Percentiles rank a stretch among this genome's conserved stretches.
phyloP scores from a whole-genome alignment of 2,329 filamentous ascomycete genomes.

The Cercospora zeina region DNA sequence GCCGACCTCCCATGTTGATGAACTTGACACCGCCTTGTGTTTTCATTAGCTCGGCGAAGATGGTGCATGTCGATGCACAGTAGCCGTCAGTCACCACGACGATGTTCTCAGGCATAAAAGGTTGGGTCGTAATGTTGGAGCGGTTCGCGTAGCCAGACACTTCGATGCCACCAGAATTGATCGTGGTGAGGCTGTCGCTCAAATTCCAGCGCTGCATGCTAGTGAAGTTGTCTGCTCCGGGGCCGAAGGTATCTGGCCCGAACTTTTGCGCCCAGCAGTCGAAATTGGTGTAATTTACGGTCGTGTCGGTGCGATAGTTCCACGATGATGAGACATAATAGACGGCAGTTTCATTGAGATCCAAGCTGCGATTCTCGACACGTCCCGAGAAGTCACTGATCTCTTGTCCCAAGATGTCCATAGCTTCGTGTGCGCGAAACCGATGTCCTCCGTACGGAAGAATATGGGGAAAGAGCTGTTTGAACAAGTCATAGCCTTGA shows the following conservation, averaged over 20 bases:
- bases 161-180: conserved; percentile 41
- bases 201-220: conserved; percentile 56
- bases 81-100: conserved; percentile 52
- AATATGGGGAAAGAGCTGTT: conserved; percentile 55
- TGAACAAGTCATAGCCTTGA: conserved; percentile 63
- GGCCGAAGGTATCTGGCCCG: conserved; percentile 44
- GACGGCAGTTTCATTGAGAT: conserved; percentile 42
- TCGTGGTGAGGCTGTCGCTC: conserved; percentile 46
- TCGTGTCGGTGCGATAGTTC: conserved; percentile 51
- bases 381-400: conserved; percentile 41
- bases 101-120: conserved; percentile 60
- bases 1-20: conserved; percentile 48
- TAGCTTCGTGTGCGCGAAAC: conserved; percentile 53
- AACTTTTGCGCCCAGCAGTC: conserved; percentile 51
- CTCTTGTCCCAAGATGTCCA: conserved; percentile 48
- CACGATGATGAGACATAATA: conserved; percentile 46
- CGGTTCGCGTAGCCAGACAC: conserved; percentile 54
- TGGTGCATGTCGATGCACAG: conserved; percentile 51
- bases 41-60: conserved; percentile 50
- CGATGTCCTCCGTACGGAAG: conserved; percentile 54
- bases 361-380: conserved; percentile 37
- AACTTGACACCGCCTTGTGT: conserved; percentile 48
- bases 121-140: conserved; percentile 49
- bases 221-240: conserved; percentile 57
- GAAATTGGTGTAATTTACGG: conserved; percentile 54